phyloP scores from a whole-genome alignment of 139 green algal species.

The Haematococcus lacustris region DNA sequence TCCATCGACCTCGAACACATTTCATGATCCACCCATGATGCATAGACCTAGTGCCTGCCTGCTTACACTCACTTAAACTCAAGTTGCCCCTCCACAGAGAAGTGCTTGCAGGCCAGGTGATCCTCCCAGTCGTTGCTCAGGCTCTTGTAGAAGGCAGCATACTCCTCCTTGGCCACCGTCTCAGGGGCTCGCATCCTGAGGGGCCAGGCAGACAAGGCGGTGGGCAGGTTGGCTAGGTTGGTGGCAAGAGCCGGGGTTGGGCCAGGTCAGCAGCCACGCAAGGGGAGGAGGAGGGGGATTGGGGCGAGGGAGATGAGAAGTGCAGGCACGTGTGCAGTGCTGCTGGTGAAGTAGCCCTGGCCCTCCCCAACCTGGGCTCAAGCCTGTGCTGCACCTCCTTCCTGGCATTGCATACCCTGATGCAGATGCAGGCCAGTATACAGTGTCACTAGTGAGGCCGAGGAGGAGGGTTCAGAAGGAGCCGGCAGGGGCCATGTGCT shows the following conservation, averaged over 20 bases:
- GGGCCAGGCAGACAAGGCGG: not conserved
- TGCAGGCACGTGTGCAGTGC: no score
- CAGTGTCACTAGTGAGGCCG: not conserved
- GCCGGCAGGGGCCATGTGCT: no score
- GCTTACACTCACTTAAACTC: constrained; percentile 88
- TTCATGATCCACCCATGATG: no score
- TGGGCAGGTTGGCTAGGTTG: not conserved
- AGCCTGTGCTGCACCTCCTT: no score
- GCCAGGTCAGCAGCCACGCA: not conserved
- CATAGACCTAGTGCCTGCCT: no score
- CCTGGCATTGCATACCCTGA: no score
- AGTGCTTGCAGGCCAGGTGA: constrained; percentile 92
- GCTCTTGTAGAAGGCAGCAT: constrained; percentile 94
- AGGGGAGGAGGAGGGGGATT: not conserved
- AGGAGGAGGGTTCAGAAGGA: no score
- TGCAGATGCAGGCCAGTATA: not conserved
- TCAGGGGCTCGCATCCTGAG: constrained; percentile 91
- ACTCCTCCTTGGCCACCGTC: constrained; percentile 93
- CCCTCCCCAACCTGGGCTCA: no score
- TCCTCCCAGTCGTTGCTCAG: constrained; percentile 99
- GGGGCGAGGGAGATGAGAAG: not conserved
- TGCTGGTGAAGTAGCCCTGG: no score
- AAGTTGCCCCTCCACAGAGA: constrained; percentile 96
- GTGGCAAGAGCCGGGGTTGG: no score
- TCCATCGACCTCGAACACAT: no score